phyloP scores from a whole-genome alignment of 1,139 yeast genomes.

The Yamadazyma mexicana region DNA sequence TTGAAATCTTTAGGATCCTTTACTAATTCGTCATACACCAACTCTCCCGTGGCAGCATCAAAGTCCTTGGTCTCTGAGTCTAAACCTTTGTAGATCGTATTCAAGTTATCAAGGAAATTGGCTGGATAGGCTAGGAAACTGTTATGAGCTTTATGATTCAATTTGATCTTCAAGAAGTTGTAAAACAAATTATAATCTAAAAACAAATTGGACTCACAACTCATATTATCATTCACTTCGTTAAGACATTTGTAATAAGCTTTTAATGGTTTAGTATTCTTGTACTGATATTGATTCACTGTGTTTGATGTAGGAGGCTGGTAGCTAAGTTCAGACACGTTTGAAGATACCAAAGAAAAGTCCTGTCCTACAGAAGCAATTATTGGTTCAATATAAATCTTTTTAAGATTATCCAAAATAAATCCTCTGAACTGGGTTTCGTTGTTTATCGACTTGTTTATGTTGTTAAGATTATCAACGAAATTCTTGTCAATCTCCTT shows the following conservation, averaged over 20 bases:
- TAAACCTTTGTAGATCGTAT: conserved; percentile 19
- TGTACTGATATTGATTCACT: conserved; percentile 19
- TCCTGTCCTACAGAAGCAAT: conserved; percentile 35
- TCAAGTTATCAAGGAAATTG: conserved; percentile 15
- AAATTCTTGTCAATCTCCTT: conserved; percentile 38
- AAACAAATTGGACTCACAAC: conserved; percentile 24
- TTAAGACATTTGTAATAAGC: conserved; percentile 23
- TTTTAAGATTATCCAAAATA: conserved; percentile 35
- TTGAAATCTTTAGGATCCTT: conserved; percentile 21
- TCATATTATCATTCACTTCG: conserved; percentile 17
- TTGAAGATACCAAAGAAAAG: conserved; percentile 34
- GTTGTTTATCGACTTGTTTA: conserved; percentile 22
- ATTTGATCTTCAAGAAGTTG: conserved; percentile 29
- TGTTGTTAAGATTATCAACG: conserved; percentile 26
- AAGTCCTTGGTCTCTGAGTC: conserved; percentile 19
- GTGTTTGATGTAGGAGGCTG: conserved; percentile 11
- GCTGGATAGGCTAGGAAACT: conserved; percentile 17
- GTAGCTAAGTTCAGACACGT: conserved; percentile 24
- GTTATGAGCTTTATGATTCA: conserved; percentile 25
- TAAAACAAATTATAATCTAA: conserved; percentile 26
- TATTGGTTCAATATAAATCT: conserved; percentile 42
- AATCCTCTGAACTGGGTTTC: conserved; percentile 41
- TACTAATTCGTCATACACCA: conserved; percentile 27
- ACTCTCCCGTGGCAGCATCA: conserved; percentile 26
- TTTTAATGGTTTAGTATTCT: conserved; percentile 27